These are phyloP conservation scores for Solanum chaucha DNA, from an alignment of 257 asterid genomes.

Conservation along the genomic window DNA sequence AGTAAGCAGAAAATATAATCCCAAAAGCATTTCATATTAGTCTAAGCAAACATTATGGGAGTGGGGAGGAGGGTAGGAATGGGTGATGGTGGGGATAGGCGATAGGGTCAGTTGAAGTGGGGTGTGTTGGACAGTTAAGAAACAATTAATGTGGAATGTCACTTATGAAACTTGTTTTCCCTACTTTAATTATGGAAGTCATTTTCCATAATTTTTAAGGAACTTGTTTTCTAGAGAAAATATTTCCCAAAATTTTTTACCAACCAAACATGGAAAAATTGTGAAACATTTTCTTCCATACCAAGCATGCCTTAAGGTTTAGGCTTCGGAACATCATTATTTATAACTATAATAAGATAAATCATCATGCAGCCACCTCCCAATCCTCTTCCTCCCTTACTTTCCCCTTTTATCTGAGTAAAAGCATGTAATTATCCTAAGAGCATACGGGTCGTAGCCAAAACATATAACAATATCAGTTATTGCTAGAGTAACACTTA, in stretches of 20 bases:
- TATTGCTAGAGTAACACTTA: neutral
- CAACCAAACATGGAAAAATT: neutral
- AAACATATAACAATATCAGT: neutral
- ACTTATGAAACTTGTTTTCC: neutral
- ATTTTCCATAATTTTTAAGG: neutral
- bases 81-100: neutral
- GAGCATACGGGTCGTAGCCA: neutral
- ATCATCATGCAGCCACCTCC: neutral
- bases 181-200: neutral
- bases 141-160: neutral
- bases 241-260: neutral
- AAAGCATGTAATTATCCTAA: neutral
- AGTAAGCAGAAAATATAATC: neutral
- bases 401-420: neutral
- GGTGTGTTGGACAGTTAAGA: neutral
- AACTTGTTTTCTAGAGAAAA: neutral
- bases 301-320: neutral
- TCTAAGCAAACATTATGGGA: neutral
- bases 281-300: neutral
- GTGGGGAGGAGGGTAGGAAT: neutral
- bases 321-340: neutral
- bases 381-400: neutral
- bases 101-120: neutral
- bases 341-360: neutral
- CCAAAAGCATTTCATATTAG: neutral